Evolutionary conservation across 176 grass and related monocot species (phyloP), one percentile per base, ranked within the genome.

Genomic region (Bonia amplexicaulis): DNA sequence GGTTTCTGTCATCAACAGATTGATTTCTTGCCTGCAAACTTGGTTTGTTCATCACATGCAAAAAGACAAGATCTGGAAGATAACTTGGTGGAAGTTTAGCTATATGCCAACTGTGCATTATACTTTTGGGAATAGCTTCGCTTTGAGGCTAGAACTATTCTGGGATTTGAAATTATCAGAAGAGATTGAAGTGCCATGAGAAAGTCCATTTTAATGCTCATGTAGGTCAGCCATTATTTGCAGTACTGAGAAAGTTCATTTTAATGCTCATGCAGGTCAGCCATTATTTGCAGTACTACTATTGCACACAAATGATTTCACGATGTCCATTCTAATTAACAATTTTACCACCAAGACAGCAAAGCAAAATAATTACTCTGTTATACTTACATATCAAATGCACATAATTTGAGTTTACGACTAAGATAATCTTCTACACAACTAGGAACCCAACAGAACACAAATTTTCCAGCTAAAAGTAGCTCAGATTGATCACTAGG

Each of bases 31-130:
- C 80, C 33, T 29, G 65, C 52, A 53, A 41, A 27, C 51, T 69
- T 53, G 23, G 27, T 42, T 45, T 22, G 37, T 65, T 69, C 73
- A 64, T 19, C 57, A 29, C 22, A 15, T 31, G 33, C n/a, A 51
- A 44, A 82, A 40, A 52, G 52, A 71, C 29, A 88, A 61, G 64
- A 63, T 77, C 72, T 53, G 23, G 73, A 69, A 83, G 40, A 29
- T 69, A 62, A 71, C 10, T 26, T 71, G 57, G 55, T 82, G n/a
- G 22, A 61, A 71, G 42, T 40, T 58, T 82, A 7, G 52, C 53
- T 29, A 20, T 17, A 29, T 55, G 17, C 26, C 40, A 62, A 53
- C 40, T 20, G 54, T 31, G 66, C 7, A 17, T 22, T 17, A 17
- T 79, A 13, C 31, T 33, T 40, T 9, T 54, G 25, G 66, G 16